phyloP scores from a whole-genome alignment of 2,329 filamentous ascomycete species.

The Lasiodiplodia hormozganensis region DNA sequence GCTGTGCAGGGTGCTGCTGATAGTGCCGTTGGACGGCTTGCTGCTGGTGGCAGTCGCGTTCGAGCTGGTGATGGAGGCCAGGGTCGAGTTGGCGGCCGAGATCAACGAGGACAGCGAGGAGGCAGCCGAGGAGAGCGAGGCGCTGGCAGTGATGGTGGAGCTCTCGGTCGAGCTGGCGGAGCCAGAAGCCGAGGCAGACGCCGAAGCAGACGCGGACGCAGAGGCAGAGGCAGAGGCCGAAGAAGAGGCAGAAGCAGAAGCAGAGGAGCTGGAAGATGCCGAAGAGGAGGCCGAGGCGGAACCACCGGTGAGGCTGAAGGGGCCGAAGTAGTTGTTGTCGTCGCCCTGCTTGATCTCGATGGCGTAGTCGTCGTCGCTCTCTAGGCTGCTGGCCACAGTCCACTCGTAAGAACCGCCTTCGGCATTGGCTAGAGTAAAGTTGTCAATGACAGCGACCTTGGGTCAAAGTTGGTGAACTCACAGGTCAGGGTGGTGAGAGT shows the following conservation, averaged over 20 bases:
- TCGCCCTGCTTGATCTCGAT: constrained; percentile 63
- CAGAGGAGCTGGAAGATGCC: constrained; percentile 52
- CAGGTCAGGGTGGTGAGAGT: constrained; percentile 59
- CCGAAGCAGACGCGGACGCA: constrained; percentile 45
- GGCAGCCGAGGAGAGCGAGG: constrained; percentile 37
- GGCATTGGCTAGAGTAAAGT: constrained; percentile 43
- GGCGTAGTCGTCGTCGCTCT: constrained; percentile 60
- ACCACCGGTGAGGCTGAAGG: constrained; percentile 54
- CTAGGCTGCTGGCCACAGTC: constrained; percentile 55
- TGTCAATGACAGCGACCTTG: constrained; percentile 31
- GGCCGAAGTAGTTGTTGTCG: constrained; percentile 63
- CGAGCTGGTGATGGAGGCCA: constrained; percentile 31
- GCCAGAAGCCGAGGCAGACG: constrained; percentile 46
- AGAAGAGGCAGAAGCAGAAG: constrained; percentile 45
- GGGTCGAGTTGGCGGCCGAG: constrained; percentile 35
- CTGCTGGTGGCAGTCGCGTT: constrained; percentile 31
- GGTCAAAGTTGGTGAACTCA: constrained; percentile 40
- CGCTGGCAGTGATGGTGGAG: constrained; percentile 40
- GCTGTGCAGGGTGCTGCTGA: constrained; percentile 38
- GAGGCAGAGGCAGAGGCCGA: constrained; percentile 51
- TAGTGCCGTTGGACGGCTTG: constrained; percentile 29
- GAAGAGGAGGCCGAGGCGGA: constrained; percentile 59
- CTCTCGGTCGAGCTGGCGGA: constrained; percentile 36
- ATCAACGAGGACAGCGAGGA: constrained; percentile 40
- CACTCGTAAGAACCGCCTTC: constrained; percentile 58